Conservation (phyloP, 495 filamentous ascomycete species). For the Penicillium herquei region DNA sequence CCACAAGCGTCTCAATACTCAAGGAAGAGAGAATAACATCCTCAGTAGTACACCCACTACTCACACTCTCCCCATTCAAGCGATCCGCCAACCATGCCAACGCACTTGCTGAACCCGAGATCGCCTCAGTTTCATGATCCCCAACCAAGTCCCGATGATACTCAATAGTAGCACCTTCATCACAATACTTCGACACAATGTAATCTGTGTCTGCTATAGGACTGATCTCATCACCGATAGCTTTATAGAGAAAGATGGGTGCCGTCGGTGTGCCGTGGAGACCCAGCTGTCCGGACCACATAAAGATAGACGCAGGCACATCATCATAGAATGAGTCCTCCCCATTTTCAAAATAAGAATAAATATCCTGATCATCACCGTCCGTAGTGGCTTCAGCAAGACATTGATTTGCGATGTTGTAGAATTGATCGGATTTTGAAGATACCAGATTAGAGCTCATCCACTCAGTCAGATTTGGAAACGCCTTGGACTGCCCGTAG, state of each 20-base stretch:
- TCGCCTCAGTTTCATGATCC: slow-evolving; percentile 9
- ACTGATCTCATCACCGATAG: slow-evolving; percentile 45
- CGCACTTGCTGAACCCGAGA: slow-evolving; percentile 8
- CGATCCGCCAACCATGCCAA: slow-evolving; percentile 10
- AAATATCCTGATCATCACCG: neutral
- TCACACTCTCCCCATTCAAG: slow-evolving; percentile 10
- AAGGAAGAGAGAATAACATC: neutral
- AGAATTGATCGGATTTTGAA: neutral
- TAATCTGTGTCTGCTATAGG: slow-evolving; percentile 41
- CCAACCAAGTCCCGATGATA: slow-evolving; percentile 12
- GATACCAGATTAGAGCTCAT: neutral
- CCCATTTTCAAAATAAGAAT: neutral
- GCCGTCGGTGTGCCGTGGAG: slow-evolving; percentile 33
- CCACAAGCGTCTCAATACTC: neutral
- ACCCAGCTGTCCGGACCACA: slow-evolving; percentile 19
- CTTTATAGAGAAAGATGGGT: slow-evolving; percentile 53
- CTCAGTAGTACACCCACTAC: slow-evolving; percentile 1
- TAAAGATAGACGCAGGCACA: neutral
- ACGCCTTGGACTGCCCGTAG: slow-evolving; percentile 16
- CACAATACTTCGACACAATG: slow-evolving; percentile 39
- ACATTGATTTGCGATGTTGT: neutral
- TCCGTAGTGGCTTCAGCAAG: neutral
- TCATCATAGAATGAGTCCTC: neutral
- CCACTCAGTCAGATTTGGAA: slow-evolving; percentile 12
- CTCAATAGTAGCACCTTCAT: slow-evolving; percentile 9